Evolutionary conservation across 768 basidiomycete genomes (phyloP).

Genomic region (Leccinum ochraceum): DNA sequence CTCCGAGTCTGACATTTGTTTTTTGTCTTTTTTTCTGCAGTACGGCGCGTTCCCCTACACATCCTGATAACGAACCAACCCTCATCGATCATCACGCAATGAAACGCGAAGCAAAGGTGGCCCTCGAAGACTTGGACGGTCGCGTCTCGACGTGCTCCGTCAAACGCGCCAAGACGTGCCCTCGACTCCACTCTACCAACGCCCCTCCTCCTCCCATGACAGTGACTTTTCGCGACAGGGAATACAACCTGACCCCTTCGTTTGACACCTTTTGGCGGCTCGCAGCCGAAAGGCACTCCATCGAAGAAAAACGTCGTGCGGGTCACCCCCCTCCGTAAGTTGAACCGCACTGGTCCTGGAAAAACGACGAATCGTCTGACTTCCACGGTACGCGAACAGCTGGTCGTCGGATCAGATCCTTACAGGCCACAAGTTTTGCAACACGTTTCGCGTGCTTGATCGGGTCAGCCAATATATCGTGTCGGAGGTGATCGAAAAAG

Average conservation of each 20-base stretch:
- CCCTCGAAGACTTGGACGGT: conserved; percentile 10
- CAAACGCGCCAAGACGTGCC: conserved; percentile 29
- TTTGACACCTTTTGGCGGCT: conserved; percentile 65
- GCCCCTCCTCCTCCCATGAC: conserved; percentile 27
- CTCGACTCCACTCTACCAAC: conserved; percentile 17
- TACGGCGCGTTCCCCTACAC: background rate
- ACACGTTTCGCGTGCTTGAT: conserved; percentile 75
- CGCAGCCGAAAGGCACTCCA: conserved; percentile 56
- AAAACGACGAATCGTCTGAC: conserved; percentile 16
- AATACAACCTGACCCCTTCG: conserved; percentile 47
- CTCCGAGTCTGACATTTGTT: background rate
- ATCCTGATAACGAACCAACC: background rate
- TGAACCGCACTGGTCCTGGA: conserved; percentile 8
- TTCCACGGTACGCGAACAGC: conserved; percentile 32
- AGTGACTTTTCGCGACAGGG: conserved; percentile 37
- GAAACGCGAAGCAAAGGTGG: conserved; percentile 23
- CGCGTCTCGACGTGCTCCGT: conserved; percentile 12
- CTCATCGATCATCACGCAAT: background rate
- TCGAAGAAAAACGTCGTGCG: conserved; percentile 54
- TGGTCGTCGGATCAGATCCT: conserved; percentile 73
- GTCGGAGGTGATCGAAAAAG: conserved; percentile 66
- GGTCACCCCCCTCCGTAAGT: conserved; percentile 55
- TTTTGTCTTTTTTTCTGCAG: background rate
- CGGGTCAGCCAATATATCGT: conserved; percentile 70
- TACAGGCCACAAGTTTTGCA: conserved; percentile 61